Evolutionary conservation across 345 rosid genomes (phyloP).

Genomic region (Durio zibethinus): DNA sequence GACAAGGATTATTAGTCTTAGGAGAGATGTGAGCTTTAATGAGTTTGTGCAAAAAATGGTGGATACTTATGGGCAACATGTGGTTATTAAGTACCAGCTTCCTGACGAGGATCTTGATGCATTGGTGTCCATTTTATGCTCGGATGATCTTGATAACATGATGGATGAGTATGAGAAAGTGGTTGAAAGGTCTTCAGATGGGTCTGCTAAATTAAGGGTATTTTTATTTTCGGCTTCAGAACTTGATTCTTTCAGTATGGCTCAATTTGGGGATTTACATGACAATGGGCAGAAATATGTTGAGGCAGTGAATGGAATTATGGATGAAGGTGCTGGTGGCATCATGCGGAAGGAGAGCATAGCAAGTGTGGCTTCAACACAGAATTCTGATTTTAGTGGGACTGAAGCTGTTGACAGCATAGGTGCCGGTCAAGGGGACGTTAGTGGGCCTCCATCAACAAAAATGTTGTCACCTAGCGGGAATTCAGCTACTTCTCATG

Average conservation of each 20-base stretch:
- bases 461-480: slow-evolving; percentile 35
- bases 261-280: slow-evolving; percentile 50
- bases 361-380: slow-evolving; percentile 60
- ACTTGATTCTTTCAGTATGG: slow-evolving; percentile 42
- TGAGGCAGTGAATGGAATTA: slow-evolving; percentile 65
- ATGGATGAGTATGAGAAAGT: slow-evolving; percentile 78
- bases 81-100: slow-evolving; percentile 67
- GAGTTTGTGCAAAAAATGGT: slow-evolving; percentile 59
- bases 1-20: slow-evolving; percentile 57
- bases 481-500: slow-evolving; percentile 29
- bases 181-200: slow-evolving; percentile 56
- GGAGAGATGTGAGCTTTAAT: slow-evolving; percentile 47
- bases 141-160: slow-evolving; percentile 80
- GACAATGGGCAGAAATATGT: slow-evolving; percentile 60
- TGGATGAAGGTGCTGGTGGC: slow-evolving; percentile 32
- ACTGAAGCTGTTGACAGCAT: slow-evolving; percentile 43
- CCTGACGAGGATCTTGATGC: slow-evolving; percentile 89
- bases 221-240: slow-evolving; percentile 58
- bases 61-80: slow-evolving; percentile 50
- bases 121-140: slow-evolving; percentile 64
- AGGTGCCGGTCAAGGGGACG: slow-evolving; percentile 38
- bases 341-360: slow-evolving; percentile 58
- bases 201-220: slow-evolving; percentile 67
- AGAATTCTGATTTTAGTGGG: slow-evolving; percentile 60
- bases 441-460: slow-evolving; percentile 28